Conservation (phyloP, 2,329 filamentous ascomycete genomes). For the Neonectria ditissima region DNA sequence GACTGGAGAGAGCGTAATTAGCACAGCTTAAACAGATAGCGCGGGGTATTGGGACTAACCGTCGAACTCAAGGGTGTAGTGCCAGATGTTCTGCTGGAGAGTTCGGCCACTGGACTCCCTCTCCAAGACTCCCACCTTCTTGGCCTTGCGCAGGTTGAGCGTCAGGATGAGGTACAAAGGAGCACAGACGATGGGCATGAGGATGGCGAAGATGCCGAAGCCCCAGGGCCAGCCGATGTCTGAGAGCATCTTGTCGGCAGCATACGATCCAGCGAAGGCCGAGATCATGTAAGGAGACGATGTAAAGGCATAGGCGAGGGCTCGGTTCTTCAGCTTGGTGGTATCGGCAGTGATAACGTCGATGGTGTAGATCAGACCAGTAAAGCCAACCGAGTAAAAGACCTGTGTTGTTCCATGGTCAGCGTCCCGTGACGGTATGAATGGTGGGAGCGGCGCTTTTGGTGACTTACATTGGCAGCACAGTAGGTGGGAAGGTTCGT, state of each 20-base stretch:
- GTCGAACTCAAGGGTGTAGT: slow-evolving; percentile 22
- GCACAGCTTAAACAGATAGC: slow-evolving; percentile 35
- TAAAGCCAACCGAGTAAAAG: slow-evolving; percentile 70
- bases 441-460: background rate
- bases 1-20: slow-evolving; percentile 56
- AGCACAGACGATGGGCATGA: slow-evolving; percentile 67
- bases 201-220: slow-evolving; percentile 73
- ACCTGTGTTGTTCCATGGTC: slow-evolving; percentile 50
- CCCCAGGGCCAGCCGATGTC: slow-evolving; percentile 29
- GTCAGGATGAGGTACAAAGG: slow-evolving; percentile 68
- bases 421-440: slow-evolving; percentile 39
- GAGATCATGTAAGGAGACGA: slow-evolving; percentile 58
- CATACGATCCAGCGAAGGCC: slow-evolving; percentile 46
- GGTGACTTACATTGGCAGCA: slow-evolving; percentile 59
- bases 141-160: slow-evolving; percentile 66
- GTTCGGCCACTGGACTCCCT: slow-evolving; percentile 56
- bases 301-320: slow-evolving; percentile 52
- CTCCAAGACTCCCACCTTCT: slow-evolving; percentile 57
- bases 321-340: slow-evolving; percentile 52
- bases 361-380: slow-evolving; percentile 69
- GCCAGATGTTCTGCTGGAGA: slow-evolving; percentile 53
- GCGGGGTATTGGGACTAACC: background rate
- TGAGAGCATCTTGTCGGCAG: slow-evolving; percentile 20
- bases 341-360: slow-evolving; percentile 75
- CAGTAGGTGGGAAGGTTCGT: slow-evolving; percentile 56